Base-by-base conservation (phyloP, 2,329 filamentous ascomycete genomes). In the Zymoseptoria brevis region DNA sequence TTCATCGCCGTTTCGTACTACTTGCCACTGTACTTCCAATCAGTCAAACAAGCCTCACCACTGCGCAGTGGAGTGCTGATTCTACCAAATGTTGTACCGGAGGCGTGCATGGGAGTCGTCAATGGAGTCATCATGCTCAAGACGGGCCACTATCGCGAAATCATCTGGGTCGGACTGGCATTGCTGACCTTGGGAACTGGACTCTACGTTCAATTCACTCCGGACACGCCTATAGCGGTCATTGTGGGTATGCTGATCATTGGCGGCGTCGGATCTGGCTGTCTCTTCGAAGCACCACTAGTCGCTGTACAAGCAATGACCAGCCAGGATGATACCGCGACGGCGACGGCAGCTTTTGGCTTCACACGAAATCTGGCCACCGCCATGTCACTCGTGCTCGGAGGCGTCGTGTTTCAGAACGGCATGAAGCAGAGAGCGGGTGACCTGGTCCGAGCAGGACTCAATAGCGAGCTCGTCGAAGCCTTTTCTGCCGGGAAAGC, bases 1-100 rank as follows among this genome's bases (percentile, higher is more conserved):
- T 87, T 87, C 71, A 86, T 88, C 49, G 83, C 80, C 0, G 79
- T 79, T 1, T 82, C 84, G 54, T 91, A 89, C 72, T 91, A 88
- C 67, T 76, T 90, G 24, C 88, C 88, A 0, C 77, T 90, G 0
- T 91, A 87, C 73, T 86, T 89, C 57, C 88, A 92, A 69, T 81
- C 84, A 2, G 87, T 86, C 0, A 79, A 86, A 1, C 79, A 80
- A 55, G 83, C 82, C 1, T 79, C 79, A 0, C 84, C 86, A 0
- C 74, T 88, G 35, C 76, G 77, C n/a, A 88, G 84, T 0, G 80
- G 79, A 66, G 64, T 87, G 0, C 79, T 87, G 11, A 77, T 88
- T 2, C 76, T 90, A 0, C 86, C 87, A 0, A 81, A 86, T 49
- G 83, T 72, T 19, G 62, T 76, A 3, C 70, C 72, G 0, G 76